phyloP scores from a whole-genome alignment of 768 basidiomycete genomes.

The Aureoboletus auriporus region DNA sequence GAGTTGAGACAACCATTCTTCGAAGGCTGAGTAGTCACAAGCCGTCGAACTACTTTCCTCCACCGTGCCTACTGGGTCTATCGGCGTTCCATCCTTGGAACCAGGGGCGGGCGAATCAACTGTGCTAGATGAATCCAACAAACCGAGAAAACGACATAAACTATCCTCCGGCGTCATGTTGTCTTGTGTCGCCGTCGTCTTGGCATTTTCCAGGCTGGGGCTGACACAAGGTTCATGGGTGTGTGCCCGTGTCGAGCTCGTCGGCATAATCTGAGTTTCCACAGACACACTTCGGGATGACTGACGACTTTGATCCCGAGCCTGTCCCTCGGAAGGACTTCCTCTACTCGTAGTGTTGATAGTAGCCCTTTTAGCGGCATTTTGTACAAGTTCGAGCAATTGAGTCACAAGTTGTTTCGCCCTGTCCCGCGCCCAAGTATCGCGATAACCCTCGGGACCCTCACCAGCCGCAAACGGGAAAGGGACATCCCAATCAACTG shows the following conservation, averaged over 20 bases:
- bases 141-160: constrained; percentile 39
- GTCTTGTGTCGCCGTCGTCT: neutral
- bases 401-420: constrained; percentile 60
- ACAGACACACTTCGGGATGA: constrained; percentile 28
- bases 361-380: constrained; percentile 58
- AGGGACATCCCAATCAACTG: constrained; percentile 78
- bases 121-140: constrained; percentile 28
- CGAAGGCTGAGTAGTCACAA: constrained; percentile 39
- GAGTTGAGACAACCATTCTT: constrained; percentile 51
- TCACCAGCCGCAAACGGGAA: constrained; percentile 72
- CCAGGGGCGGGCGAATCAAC: neutral
- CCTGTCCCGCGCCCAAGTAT: constrained; percentile 63
- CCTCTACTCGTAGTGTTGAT: constrained; percentile 34
- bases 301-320: constrained; percentile 32
- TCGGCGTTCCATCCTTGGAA: constrained; percentile 7
- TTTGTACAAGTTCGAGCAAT: constrained; percentile 55
- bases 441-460: constrained; percentile 61
- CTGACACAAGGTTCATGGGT: neutral
- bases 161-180: neutral
- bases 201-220: neutral
- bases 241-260: neutral
- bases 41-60: constrained; percentile 9
- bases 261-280: constrained; percentile 7
- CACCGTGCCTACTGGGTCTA: constrained; percentile 6
- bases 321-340: constrained; percentile 13